phyloP scores from a whole-genome alignment of 148 eudicot species.

The Nyssa sinensis region DNA sequence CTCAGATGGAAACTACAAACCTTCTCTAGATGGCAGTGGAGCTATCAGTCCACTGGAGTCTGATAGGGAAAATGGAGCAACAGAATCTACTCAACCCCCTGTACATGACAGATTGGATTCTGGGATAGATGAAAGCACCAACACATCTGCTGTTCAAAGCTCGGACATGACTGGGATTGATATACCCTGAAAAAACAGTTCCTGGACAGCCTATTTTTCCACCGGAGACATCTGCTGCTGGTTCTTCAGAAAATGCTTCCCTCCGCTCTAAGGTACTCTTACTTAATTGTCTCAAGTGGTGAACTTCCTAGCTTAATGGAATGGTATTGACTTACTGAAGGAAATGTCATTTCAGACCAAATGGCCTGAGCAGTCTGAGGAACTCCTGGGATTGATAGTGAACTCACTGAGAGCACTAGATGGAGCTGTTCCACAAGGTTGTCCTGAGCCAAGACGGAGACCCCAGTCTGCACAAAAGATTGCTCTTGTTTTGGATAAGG shows the following conservation, averaged over 20 bases:
- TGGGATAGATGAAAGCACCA: constrained; percentile 41
- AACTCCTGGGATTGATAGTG: constrained; percentile 88
- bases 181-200: constrained; percentile 43
- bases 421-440: constrained; percentile 94
- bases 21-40: not conserved
- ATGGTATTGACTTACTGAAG: constrained; percentile 14
- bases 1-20: constrained; percentile 26
- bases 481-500: constrained; percentile 92
- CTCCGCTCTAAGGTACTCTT: constrained; percentile 72
- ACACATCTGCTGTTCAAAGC: constrained; percentile 70
- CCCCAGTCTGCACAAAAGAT: constrained; percentile 93
- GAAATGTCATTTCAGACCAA: constrained; percentile 54
- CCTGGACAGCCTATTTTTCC: constrained; percentile 54
- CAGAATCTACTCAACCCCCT: constrained; percentile 41
- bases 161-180: constrained; percentile 40
- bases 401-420: constrained; percentile 90
- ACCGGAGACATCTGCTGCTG: constrained; percentile 70
- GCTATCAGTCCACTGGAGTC: constrained; percentile 42
- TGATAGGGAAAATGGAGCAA: constrained; percentile 58
- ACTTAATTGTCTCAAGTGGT: constrained; percentile 16
- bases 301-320: constrained; percentile 2
- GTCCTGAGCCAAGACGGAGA: constrained; percentile 91
- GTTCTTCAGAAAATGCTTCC: constrained; percentile 55
- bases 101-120: constrained; percentile 64
- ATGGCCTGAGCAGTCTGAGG: constrained; percentile 99